Conservation (phyloP, 208 protist species). For the Leishmania braziliensis region DNA sequence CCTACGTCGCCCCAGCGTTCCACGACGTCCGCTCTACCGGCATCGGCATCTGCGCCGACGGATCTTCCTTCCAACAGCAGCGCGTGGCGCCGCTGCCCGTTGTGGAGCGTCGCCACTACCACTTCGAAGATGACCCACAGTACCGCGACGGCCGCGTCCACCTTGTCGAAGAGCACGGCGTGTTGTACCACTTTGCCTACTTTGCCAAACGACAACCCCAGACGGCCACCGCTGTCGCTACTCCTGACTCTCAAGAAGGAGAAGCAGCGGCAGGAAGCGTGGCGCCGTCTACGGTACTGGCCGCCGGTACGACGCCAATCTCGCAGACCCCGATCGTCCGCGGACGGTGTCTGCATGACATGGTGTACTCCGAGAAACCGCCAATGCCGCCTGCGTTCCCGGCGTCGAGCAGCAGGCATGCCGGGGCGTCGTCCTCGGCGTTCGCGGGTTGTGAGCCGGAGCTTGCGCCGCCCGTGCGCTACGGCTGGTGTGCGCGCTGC, state of each 20-base stretch:
- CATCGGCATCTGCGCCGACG: not conserved
- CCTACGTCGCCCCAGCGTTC: conserved; percentile 27
- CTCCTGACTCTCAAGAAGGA: not conserved
- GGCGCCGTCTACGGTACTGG: not conserved
- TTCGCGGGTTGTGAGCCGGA: conserved; percentile 11
- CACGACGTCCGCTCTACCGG: conserved; percentile 10
- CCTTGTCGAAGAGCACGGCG: conserved; percentile 65
- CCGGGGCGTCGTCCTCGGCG: not conserved
- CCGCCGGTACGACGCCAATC: not conserved
- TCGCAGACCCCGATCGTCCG: conserved; percentile 19
- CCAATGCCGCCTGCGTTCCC: not conserved
- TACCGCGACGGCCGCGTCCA: conserved; percentile 63
- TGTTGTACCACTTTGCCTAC: conserved; percentile 64
- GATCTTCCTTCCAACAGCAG: not conserved
- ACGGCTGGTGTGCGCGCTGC: conserved; percentile 36
- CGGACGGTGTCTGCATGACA: conserved; percentile 31
- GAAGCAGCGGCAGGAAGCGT: not conserved
- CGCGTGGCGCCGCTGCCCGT: conserved; percentile 20
- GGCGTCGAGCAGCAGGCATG: conserved; percentile 1
- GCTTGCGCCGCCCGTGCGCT: conserved; percentile 21
- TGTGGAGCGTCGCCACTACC: conserved; percentile 36
- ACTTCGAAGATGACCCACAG: conserved; percentile 36
- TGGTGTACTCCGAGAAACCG: conserved; percentile 31
- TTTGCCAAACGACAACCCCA: conserved; percentile 13
- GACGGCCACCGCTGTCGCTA: not conserved